Evolutionary conservation across 176 grass and related monocot species (phyloP), one percentile per base, ranked within the genome.

Genomic region (Saccharum officinarum): DNA sequence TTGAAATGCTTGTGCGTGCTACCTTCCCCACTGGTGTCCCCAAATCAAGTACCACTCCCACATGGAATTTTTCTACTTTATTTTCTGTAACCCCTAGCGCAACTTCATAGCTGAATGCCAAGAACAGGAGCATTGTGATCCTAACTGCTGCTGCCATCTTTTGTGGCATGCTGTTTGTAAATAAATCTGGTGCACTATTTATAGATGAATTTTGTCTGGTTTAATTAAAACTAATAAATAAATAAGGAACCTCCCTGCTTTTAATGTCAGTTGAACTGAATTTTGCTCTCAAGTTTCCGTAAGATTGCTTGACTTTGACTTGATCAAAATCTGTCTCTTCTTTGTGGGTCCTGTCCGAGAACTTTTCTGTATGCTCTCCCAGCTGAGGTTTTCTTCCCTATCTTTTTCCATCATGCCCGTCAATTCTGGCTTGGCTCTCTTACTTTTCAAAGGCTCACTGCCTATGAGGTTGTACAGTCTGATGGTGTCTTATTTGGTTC

Each of bases 41-140:
- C 12, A 82, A 14, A 14, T 92, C 83, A 70, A 95, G 90, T 25
- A 92, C 50, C 69, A 95, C 88, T 0, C 88, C 93, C 0, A 91
- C 84, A 52, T 89, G 79, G 38, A 73, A 28, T 18, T 52, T 18
- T 73, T 73, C 13, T 73, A 46, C 41, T 73, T 46, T 46, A 23
- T 25, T 73, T 73, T 46, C 70, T 73, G 13, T 16, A 28, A 73
- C n/a, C 25, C 44, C 25, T 46, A 16, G 70, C 6, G 4, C 38
- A 9, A 66, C 3, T 18, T 36, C 45, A 16, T 38, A 89, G 44
- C 10, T 44, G 46, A 64, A 11, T 67, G 87, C 63, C 63, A 44
- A 69, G 31, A 78, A 42, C 66, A 86, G 54, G 63, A 79, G 37
- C 84, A 81, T 36, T 83, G 73, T 57, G 26, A 77, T 8, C 17